Percentiles rank a stretch among this genome's conserved stretches.
phyloP scores from a whole-genome alignment of 768 basidiomycete species.

The Boletus pseudo-olivaceus region DNA sequence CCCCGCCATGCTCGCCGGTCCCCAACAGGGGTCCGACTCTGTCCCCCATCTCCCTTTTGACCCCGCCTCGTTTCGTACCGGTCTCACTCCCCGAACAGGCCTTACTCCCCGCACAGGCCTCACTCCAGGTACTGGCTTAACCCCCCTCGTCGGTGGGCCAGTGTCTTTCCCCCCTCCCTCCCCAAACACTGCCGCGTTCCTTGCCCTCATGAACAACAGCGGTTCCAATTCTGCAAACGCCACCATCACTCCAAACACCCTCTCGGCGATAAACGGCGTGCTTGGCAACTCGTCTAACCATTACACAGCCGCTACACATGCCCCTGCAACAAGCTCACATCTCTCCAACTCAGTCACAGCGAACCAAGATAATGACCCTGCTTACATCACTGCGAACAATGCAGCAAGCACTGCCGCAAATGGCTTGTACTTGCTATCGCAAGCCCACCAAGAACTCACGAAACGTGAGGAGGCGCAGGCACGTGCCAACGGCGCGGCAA shows the following conservation, averaged over 20 bases:
- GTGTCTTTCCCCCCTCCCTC: constrained; percentile 78
- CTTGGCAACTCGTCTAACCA: constrained; percentile 42
- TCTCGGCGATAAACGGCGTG: constrained; percentile 67
- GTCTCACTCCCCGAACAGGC: constrained; percentile 83
- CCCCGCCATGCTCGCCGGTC: constrained; percentile 94
- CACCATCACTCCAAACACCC: constrained; percentile 59
- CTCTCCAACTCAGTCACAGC: constrained; percentile 35
- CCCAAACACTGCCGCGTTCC: constrained; percentile 88
- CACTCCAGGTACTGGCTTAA: constrained; percentile 72
- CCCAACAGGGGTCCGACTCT: constrained; percentile 49
- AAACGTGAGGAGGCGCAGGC: constrained; percentile 88
- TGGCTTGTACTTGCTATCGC: constrained; percentile 88
- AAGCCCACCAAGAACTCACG: constrained; percentile 94
- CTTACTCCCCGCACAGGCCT: constrained; percentile 84
- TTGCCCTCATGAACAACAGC: constrained; percentile 81
- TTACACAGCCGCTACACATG: constrained; percentile 29
- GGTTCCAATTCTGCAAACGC: constrained; percentile 34
- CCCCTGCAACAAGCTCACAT: constrained; percentile 34
- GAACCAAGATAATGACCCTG: constrained; percentile 31
- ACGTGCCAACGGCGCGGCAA: constrained; percentile 45
- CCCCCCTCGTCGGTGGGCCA: constrained; percentile 73
- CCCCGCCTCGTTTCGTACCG: constrained; percentile 71
- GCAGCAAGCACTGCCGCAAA: constrained; percentile 77
- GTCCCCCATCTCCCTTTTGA: constrained; percentile 54
- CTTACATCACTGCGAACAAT: constrained; percentile 45